These are phyloP conservation scores for Epicoccum sorghinum DNA, from an alignment of 2,329 filamentous ascomycete species.

Conservation along the genomic window DNA sequence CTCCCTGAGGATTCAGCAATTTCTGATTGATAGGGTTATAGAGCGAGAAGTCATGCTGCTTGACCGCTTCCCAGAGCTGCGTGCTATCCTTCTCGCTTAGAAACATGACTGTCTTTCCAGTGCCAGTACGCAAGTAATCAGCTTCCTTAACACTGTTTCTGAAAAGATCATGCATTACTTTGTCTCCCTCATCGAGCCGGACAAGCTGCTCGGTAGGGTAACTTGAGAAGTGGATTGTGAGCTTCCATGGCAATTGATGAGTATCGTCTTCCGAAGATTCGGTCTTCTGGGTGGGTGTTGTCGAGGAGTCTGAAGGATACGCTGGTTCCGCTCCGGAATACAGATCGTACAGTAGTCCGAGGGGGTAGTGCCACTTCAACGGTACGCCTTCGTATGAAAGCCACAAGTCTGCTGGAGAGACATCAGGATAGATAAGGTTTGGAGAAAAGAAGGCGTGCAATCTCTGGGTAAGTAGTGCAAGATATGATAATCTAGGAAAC, in stretches of 20 bases:
- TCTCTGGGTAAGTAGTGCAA: conserved; percentile 68
- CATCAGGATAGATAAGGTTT: conserved; percentile 63
- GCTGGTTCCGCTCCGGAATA: conserved; percentile 65
- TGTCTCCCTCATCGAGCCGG: conserved; percentile 60
- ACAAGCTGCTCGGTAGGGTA: conserved; percentile 66
- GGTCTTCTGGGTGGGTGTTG: conserved; percentile 21
- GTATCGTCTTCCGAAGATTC: conserved; percentile 26
- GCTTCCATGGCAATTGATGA: conserved; percentile 62
- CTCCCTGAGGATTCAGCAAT: conserved; percentile 74
- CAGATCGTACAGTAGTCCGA: conserved; percentile 72
- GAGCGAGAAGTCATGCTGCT: conserved; percentile 74
- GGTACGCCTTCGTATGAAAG: conserved; percentile 72
- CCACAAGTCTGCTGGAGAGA: conserved; percentile 62
- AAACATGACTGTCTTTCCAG: conserved; percentile 87
- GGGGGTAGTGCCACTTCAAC: conserved; percentile 74
- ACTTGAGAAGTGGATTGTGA: conserved; percentile 66
- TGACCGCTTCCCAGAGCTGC: conserved; percentile 79
- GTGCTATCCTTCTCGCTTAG: conserved; percentile 84
- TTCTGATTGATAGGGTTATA: conserved; percentile 78
- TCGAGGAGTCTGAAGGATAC: conserved; percentile 24
- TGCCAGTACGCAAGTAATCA: conserved; percentile 86
- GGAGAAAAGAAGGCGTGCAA: conserved; percentile 67
- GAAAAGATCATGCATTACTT: conserved; percentile 67
- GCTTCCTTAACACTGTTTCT: conserved; percentile 78
- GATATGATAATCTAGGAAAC: conserved; percentile 70